A percentile compares a stretch with the other conserved stretches of the same genome.
phyloP scores from a whole-genome alignment of 306 rosid species.

The Rosa lucieae region DNA sequence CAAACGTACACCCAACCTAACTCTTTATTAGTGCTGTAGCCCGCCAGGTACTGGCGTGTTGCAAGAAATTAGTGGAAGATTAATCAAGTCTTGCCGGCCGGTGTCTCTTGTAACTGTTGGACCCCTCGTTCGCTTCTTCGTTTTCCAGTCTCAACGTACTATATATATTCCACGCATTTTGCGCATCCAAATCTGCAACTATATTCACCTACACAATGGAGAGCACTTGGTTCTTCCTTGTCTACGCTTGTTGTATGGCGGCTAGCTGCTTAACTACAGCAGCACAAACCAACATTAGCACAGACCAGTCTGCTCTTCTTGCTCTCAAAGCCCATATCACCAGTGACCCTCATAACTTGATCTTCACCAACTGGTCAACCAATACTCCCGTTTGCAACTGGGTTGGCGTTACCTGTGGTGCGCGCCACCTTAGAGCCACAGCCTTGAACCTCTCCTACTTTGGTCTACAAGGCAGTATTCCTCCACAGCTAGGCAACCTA shows the following conservation, averaged over 20 bases:
- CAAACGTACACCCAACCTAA: too few relatives aligned
- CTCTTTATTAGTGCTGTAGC: too few relatives aligned
- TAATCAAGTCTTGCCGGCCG: too few relatives aligned
- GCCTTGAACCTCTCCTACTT: constrained; percentile 20
- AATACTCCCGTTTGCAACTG: constrained; percentile 15
- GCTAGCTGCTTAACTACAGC: not conserved
- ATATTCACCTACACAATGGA: not conserved
- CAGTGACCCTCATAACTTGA: constrained; percentile 11
- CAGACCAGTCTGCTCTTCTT: constrained; percentile 29
- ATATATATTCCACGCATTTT: not conserved
- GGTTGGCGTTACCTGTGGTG: constrained; percentile 18
- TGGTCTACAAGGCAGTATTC: constrained; percentile 17
- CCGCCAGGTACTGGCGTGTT: too few relatives aligned
- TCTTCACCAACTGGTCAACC: constrained; percentile 17
- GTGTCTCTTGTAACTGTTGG: too few relatives aligned
- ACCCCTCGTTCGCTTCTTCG: too few relatives aligned
- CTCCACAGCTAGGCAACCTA: constrained; percentile 23
- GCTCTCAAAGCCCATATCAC: constrained; percentile 22
- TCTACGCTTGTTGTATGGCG: not conserved
- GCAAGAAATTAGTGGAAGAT: too few relatives aligned
- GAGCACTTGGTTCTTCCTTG: not conserved
- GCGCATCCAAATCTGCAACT: not conserved
- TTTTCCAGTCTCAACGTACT: too few relatives aligned
- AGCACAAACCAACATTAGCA: constrained; percentile 8
- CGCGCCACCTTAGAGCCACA: not conserved